Conservation (phyloP, 371 early-diverging fungal species). For the Blakeslea trispora region DNA sequence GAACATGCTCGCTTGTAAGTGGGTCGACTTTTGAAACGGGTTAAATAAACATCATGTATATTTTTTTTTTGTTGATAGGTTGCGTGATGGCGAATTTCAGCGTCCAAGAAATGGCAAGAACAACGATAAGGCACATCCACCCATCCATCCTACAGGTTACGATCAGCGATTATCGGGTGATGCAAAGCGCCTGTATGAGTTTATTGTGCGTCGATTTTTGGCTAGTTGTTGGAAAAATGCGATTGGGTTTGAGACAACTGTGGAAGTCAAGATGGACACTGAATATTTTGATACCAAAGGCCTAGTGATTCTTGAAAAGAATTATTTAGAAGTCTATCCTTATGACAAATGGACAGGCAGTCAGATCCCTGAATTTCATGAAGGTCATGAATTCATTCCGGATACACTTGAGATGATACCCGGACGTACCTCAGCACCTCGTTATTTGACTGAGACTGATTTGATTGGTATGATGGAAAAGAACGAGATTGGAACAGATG, state of each 20-base stretch:
- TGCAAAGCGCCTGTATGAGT: slow-evolving; percentile 87
- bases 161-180: slow-evolving; percentile 64
- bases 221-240: slow-evolving; percentile 97
- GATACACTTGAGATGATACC: slow-evolving; percentile 60
- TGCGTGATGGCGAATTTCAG: slow-evolving; percentile 76
- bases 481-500: slow-evolving; percentile 99
- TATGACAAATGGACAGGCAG: slow-evolving; percentile 92
- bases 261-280: slow-evolving; percentile 65
- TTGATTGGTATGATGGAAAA: slow-evolving; percentile 97
- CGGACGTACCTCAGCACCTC: slow-evolving; percentile 84
- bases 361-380: slow-evolving; percentile 72
- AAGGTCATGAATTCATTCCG: slow-evolving; percentile 77
- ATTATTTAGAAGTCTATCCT: slow-evolving; percentile 95
- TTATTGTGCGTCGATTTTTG: slow-evolving; percentile 90
- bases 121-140: slow-evolving; percentile 99
- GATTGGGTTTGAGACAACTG: slow-evolving; percentile 84
- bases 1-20: slow-evolving; percentile 64
- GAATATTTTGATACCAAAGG: slow-evolving; percentile 81
- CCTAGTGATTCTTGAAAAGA: slow-evolving; percentile 77
- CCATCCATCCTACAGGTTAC: slow-evolving; percentile 95
- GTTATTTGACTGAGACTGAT: slow-evolving; percentile 90
- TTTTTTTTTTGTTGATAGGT: slow-evolving; percentile 31
- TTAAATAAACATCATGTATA: neutral
- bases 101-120: slow-evolving; percentile 88
- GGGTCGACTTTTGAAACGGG: too few relatives aligned